A percentile compares a stretch with the other conserved stretches of the same genome.
These are phyloP conservation scores for Creolimax fragrantissima DNA, from an alignment of 78 protist genomes.

Conservation along the genomic window DNA sequence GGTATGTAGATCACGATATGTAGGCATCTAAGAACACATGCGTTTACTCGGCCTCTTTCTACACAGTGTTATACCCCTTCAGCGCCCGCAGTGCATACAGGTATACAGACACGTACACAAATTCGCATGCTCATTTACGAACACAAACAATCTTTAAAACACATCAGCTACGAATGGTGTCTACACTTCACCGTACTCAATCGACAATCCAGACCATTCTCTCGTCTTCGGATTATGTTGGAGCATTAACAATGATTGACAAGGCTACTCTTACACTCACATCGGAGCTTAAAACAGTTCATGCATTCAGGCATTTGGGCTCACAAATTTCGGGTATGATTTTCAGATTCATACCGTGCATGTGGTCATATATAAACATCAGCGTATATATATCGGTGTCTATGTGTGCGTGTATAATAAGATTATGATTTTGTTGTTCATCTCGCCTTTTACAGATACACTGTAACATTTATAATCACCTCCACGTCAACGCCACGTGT, in stretches of 20 bases:
- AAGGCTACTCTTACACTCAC: neutral
- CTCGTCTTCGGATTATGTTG: neutral
- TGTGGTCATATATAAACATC: neutral
- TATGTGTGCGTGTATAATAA: neutral
- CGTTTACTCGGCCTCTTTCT: no score
- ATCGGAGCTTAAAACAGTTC: neutral
- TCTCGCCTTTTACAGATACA: no score
- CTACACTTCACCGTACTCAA: constrained; percentile 4
- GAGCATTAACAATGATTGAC: constrained; percentile 8
- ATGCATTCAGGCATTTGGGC: neutral
- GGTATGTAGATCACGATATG: no score
- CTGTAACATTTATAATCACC: no score
- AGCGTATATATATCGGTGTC: neutral
- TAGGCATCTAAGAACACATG: no score
- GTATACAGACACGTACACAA: neutral
- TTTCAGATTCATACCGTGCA: neutral
- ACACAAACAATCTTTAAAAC: neutral
- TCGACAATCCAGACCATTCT: constrained; percentile 22
- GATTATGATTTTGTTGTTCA: no score
- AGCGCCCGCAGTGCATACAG: no score
- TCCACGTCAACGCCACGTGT: no score
- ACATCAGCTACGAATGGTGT: neutral
- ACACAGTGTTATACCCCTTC: no score
- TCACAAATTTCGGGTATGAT: neutral
- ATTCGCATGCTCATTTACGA: neutral